These are phyloP conservation scores for Moniliella sp. DNA, from an alignment of 1,284 basidiomycete species.

Conservation along the genomic window DNA sequence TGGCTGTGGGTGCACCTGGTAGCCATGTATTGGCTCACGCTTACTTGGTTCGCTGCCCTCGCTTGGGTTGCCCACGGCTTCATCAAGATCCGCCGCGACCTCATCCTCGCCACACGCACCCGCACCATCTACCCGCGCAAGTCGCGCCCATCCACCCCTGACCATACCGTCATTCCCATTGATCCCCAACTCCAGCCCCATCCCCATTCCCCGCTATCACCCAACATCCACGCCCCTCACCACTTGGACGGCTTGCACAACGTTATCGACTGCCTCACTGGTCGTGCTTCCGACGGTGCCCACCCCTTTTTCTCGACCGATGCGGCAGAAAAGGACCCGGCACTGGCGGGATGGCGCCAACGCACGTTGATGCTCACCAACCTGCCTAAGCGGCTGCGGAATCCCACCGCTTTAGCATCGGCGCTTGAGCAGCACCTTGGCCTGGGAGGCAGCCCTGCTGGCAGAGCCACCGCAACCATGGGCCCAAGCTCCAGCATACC, in stretches of 20 bases:
- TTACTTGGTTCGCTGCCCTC: constrained; percentile 54
- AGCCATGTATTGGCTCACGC: constrained; percentile 50
- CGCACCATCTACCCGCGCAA: no score
- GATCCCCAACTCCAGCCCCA: no score
- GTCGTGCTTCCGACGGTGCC: no score
- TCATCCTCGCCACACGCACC: no score
- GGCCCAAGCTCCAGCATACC: constrained; percentile 1
- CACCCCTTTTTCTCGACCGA: no score
- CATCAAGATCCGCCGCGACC: constrained; percentile 38
- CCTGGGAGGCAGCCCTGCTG: constrained; percentile 7
- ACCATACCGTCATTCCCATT: no score
- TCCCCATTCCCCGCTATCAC: no score
- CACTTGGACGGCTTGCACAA: no score
- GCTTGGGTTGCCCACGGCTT: constrained; percentile 59
- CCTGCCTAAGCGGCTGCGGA: constrained; percentile 49
- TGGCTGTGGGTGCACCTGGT: constrained; percentile 60
- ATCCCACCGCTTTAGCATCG: constrained; percentile 10
- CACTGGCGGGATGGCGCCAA: constrained; percentile 43
- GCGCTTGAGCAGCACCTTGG: no score
- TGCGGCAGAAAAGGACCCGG: constrained; percentile 41
- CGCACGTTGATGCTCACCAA: constrained; percentile 71
- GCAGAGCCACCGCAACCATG: constrained; percentile 7
- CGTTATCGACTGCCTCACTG: no score
- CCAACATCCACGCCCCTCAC: no score
- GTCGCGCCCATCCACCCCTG: no score